Evolutionary conservation across 345 rosid genomes (phyloP), one percentile per base, ranked within the genome.

Genomic region (Salix arbutifolia): DNA sequence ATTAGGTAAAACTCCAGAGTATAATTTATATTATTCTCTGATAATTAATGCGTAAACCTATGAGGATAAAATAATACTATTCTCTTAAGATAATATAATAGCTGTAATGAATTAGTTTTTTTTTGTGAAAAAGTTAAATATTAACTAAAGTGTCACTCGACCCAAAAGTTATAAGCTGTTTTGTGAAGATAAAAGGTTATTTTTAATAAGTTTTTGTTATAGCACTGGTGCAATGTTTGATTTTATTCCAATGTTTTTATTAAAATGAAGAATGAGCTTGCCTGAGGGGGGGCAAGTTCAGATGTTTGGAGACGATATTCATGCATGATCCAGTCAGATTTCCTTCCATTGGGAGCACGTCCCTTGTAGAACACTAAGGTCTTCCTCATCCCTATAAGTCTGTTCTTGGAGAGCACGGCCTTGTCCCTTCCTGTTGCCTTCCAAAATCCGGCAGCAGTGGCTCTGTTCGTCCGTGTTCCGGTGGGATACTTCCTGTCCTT

Each of bases 361-460:
- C 99, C 99, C 18, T 84, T 87, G 83, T 95, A 95, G 83, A 90
- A 95, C 10, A 95, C 99, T 13, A 95, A 90, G 62, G 99, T 95
- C 82, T 95, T 95, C 69, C 99, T 83, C 99, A 95, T 91, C 31
- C 99, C 99, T 30, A 95, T 91, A 21, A 95, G 81, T 48, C 66
- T 83, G 85, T 89, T 90, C 85, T 88, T 90, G 3, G 97, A 91
- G 28, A 95, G 83, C 13, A 95, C 94, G 0, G 97, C 94, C 84
- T 95, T 93, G 85, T 95, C 99, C 77, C 99, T 77, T 30, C 97
- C 99, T 0, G 99, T 95, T 50, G 99, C 99, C 86, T 95, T 95
- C 99, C 99, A 95, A 78, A 95, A 95, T 16, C 99, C 99, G 30
- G 93, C 91, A 3, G 91, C 87, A 0, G 99, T 95, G 33, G 99